Base-by-base conservation (phyloP, 257 asterid species). In the Scutellaria baicalensis region DNA sequence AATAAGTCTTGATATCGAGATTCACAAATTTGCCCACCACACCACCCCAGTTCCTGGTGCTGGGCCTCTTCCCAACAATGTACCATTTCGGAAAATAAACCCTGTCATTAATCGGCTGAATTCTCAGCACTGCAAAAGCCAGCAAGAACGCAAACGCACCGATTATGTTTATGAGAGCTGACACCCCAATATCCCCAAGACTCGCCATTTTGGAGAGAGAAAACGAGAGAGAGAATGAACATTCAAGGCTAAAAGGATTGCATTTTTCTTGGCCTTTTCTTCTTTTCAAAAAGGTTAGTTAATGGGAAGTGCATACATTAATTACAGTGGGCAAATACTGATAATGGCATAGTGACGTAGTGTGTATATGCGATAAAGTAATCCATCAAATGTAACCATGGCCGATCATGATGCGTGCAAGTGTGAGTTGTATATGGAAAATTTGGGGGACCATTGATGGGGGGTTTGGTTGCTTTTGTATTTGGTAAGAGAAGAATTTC, bases 81-180 rank as follows among this genome's bases (percentile, higher is more conserved):
- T 94, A 94, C 99, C 97, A 94, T 74, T 94, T 94, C 23, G 99
- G 87, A 61, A 94, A 94, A 74, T 94, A 94, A 84, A 94, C 88
- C 69, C 98, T 85, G 73, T 94, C 97, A 73, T 94, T 94, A 67
- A 94, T 75, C 14, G 99, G 99, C 85, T 94, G 99, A 76, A 91
- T 79, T 68, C 99, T 86, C 33, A 94, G 86, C 75, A 94, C 18
- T 0, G 99, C 99, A 79, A 94, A 94, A 66, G 98, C 98, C 45
- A 91, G 64, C 83, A 94, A 83, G 87, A 94, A 91, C 4, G 95
- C 86, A 64, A 89, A 88, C 9, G 95, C 87, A 57, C 84, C 59
- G 44, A 94, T 58, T 66, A 89, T 85, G 81, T 94, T 91, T 59
- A 91, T 82, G 14, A 84, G 80, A 9, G 97, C 99, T 33, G 99